These are phyloP conservation scores for Xerocomus brunneocitrinus DNA, from an alignment of 768 basidiomycete species.

Conservation along the genomic window DNA sequence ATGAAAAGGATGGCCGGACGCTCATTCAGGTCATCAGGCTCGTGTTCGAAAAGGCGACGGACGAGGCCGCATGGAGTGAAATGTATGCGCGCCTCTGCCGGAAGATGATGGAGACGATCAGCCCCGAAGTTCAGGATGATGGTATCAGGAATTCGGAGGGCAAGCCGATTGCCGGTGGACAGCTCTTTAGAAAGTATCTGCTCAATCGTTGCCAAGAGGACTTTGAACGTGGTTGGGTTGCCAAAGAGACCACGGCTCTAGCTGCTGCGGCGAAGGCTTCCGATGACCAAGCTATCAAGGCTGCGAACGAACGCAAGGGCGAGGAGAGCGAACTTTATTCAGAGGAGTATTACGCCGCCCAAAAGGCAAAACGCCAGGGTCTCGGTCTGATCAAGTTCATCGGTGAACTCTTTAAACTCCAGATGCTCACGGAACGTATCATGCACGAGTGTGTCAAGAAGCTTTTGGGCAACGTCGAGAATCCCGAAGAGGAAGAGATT, in stretches of 20 bases:
- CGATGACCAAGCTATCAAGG: slow-evolving; percentile 79
- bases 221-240: slow-evolving; percentile 93
- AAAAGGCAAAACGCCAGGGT: slow-evolving; percentile 96
- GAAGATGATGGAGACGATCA: slow-evolving; percentile 94
- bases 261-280: slow-evolving; percentile 81
- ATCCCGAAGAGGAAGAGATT: slow-evolving; percentile 97
- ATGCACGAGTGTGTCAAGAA: slow-evolving; percentile 99
- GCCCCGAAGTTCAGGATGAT: slow-evolving; percentile 82
- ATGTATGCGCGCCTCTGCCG: slow-evolving; percentile 96
- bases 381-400: slow-evolving; percentile 98
- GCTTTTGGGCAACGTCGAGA: slow-evolving; percentile 86
- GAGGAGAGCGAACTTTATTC: slow-evolving; percentile 77
- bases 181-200: slow-evolving; percentile 94
- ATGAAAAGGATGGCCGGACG: slow-evolving; percentile 90
- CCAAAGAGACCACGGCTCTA: slow-evolving; percentile 80
- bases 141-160: slow-evolving; percentile 77
- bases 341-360: slow-evolving; percentile 92
- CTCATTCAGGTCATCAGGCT: slow-evolving; percentile 94
- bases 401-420: slow-evolving; percentile 97
- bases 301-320: slow-evolving; percentile 55
- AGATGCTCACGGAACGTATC: slow-evolving; percentile 96
- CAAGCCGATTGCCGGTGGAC: slow-evolving; percentile 87
- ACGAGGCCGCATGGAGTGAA: slow-evolving; percentile 92
- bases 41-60: slow-evolving; percentile 96
- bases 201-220: slow-evolving; percentile 97